phyloP scores from a whole-genome alignment of 2,329 filamentous ascomycete species.

The Capronia epimyces region DNA sequence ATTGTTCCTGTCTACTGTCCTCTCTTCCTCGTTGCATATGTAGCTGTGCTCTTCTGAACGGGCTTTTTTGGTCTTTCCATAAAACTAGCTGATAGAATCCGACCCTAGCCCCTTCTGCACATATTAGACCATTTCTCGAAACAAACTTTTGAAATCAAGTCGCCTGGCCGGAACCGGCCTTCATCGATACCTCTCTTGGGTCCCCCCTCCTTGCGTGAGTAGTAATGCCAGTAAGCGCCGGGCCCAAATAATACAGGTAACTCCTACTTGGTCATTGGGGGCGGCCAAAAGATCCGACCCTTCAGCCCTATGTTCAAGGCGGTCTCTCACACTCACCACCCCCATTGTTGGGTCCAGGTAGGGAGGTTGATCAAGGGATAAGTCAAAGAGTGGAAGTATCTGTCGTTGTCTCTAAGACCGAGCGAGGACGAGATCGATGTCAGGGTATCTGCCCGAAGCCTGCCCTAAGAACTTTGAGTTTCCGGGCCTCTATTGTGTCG shows the following conservation, averaged over 20 bases:
- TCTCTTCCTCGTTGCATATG: background rate
- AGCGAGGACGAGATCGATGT: no score
- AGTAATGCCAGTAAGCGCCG: background rate
- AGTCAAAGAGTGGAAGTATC: background rate
- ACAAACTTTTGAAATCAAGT: background rate
- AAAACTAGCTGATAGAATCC: background rate
- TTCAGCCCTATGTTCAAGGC: no score
- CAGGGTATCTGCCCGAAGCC: background rate
- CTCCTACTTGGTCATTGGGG: background rate
- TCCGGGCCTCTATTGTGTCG: background rate
- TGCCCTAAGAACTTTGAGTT: background rate
- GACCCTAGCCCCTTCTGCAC: background rate
- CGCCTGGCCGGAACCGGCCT: background rate
- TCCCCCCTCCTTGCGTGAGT: background rate
- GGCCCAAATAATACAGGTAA: background rate
- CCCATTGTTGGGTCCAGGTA: no score
- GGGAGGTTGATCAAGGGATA: no score
- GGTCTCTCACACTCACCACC: no score
- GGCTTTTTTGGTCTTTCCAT: background rate
- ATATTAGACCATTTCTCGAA: no score
- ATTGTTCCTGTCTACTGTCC: background rate
- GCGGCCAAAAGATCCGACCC: no score
- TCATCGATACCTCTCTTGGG: no score
- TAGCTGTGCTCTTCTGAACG: no score
- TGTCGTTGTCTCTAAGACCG: no score